Evolutionary conservation across 208 protist genomes (phyloP).

Genomic region (Trypanosoma scelopori): DNA sequence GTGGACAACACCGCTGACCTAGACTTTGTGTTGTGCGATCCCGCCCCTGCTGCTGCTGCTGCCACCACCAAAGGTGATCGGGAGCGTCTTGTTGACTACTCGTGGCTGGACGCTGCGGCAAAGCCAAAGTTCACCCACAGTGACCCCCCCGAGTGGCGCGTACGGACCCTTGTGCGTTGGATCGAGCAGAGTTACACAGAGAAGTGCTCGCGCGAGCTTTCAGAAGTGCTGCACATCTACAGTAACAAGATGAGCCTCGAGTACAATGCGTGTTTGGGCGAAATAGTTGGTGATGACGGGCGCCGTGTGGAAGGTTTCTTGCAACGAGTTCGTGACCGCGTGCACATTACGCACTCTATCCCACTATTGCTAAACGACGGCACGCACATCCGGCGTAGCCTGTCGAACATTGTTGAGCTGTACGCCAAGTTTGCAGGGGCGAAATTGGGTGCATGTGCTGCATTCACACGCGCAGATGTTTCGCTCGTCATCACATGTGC

Average conservation of each 20-base stretch:
- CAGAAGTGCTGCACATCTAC: slow-evolving; percentile 22
- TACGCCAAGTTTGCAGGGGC: no score
- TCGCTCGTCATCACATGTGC: slow-evolving; percentile 29
- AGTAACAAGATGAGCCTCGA: slow-evolving; percentile 37
- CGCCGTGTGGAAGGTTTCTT: no score
- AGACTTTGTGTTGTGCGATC: slow-evolving; percentile 50
- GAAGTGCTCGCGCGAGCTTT: slow-evolving; percentile 26
- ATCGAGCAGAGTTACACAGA: slow-evolving; percentile 37
- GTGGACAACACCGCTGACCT: slow-evolving; percentile 26
- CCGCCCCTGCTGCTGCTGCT: neutral
- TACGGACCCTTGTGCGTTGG: slow-evolving; percentile 34
- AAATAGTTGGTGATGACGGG: slow-evolving; percentile 6
- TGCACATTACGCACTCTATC: no score
- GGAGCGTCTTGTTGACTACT: slow-evolving; percentile 37
- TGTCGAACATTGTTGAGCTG: no score
- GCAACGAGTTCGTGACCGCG: no score
- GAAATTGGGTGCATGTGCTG: no score
- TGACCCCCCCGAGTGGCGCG: slow-evolving; percentile 24
- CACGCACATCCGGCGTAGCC: no score
- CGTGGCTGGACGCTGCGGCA: slow-evolving; percentile 28
- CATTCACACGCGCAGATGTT: slow-evolving; percentile 28
- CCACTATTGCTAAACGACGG: no score
- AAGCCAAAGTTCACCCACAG: slow-evolving; percentile 26
- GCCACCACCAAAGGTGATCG: slow-evolving; percentile 1
- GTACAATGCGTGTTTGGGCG: slow-evolving; percentile 40